Conservation (phyloP, 2,329 filamentous ascomycete species). For the Cladophialophora chaetospira region DNA sequence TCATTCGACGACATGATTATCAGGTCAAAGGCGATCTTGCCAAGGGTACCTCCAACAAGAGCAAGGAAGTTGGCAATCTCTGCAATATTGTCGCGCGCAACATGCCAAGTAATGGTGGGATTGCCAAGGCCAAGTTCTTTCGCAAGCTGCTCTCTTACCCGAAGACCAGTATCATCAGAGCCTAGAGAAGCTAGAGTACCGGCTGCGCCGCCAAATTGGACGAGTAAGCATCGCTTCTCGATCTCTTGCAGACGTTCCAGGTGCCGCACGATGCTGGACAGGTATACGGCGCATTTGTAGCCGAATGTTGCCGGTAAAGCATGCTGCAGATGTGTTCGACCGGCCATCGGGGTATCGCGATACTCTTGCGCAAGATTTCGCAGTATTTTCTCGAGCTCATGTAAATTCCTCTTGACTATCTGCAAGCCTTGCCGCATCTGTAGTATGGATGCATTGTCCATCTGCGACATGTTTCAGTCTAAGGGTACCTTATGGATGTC, state of each 20-base stretch:
- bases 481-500: background rate
- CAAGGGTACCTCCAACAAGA: constrained; percentile 55
- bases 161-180: constrained; percentile 49
- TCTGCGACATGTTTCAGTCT: constrained; percentile 30
- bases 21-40: constrained; percentile 59
- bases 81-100: constrained; percentile 56
- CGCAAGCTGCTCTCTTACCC: constrained; percentile 54
- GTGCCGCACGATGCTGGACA: constrained; percentile 54
- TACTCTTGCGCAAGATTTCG: constrained; percentile 48
- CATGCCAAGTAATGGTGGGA: constrained; percentile 60
- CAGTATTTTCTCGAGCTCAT: constrained; percentile 48
- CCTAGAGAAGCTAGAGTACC: constrained; percentile 59
- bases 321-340: constrained; percentile 60
- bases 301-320: constrained; percentile 60
- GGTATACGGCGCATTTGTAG: constrained; percentile 60
- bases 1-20: constrained; percentile 63
- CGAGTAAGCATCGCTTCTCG: constrained; percentile 50
- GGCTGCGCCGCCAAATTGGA: constrained; percentile 60
- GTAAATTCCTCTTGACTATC: constrained; percentile 51
- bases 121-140: constrained; percentile 51
- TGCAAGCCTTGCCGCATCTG: constrained; percentile 56
- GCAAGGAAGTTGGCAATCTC: constrained; percentile 58
- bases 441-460: constrained; percentile 57
- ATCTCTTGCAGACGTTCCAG: constrained; percentile 52
- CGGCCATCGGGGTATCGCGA: constrained; percentile 59